Evolutionary conservation across 306 rosid species (phyloP).

Genomic region (Calophaca sinica): DNA sequence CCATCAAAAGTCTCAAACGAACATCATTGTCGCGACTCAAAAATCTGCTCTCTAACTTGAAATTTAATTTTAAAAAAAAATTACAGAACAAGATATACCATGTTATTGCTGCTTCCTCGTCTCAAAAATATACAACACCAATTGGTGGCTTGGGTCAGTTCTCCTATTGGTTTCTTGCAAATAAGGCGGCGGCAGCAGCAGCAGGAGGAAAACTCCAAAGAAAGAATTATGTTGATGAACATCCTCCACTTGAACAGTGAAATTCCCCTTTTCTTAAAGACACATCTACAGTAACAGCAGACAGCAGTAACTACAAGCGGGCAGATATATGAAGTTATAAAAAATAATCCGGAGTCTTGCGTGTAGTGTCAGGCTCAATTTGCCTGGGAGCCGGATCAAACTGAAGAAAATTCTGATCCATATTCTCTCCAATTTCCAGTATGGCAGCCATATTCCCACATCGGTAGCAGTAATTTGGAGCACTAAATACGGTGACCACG

Average conservation of each 20-base stretch:
- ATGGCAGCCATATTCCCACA: slow-evolving; percentile 99
- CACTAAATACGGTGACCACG: slow-evolving; percentile 97
- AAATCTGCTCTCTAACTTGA: slow-evolving; percentile 54
- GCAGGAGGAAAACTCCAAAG: slow-evolving; percentile 66
- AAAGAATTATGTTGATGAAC: slow-evolving; percentile 80
- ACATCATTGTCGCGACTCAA: slow-evolving; percentile 45
- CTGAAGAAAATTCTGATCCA: slow-evolving; percentile 98
- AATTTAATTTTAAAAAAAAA: slow-evolving; percentile 37
- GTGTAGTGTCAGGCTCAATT: slow-evolving; percentile 94
- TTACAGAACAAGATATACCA: slow-evolving; percentile 65
- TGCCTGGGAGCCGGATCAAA: slow-evolving; percentile 99
- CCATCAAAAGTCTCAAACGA: slow-evolving; percentile 40
- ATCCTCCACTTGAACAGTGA: slow-evolving; percentile 58
- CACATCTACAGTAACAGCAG: slow-evolving; percentile 70
- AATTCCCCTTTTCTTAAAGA: slow-evolving; percentile 61
- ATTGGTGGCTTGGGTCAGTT: slow-evolving; percentile 64
- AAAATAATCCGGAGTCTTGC: slow-evolving; percentile 99
- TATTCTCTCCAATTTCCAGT: slow-evolving; percentile 92
- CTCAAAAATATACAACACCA: slow-evolving; percentile 78
- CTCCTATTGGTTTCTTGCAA: slow-evolving; percentile 65
- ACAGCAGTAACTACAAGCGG: slow-evolving; percentile 63
- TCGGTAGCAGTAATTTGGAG: slow-evolving; percentile 98
- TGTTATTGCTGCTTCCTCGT: slow-evolving; percentile 69
- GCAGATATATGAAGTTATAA: slow-evolving; percentile 66
- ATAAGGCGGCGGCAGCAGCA: slow-evolving; percentile 53